Evolutionary conservation across 1,284 basidiomycete genomes (phyloP).

Genomic region (Malassezia sympodialis): DNA sequence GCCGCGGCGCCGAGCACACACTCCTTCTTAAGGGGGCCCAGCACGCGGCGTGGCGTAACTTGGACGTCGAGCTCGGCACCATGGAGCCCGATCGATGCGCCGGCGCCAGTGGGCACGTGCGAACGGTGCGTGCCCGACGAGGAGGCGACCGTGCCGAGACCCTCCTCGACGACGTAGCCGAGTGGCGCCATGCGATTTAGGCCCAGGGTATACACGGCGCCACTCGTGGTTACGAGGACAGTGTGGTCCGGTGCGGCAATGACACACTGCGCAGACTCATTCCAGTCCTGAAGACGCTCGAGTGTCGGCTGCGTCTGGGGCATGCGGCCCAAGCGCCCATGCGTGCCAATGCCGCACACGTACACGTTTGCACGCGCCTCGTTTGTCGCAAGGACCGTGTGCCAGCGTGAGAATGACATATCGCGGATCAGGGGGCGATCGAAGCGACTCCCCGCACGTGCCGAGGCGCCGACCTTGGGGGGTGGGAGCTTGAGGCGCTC

Average conservation of each 20-base stretch:
- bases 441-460: constrained; percentile 29
- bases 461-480: background rate
- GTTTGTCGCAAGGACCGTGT: constrained; percentile 38
- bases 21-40: constrained; percentile 70
- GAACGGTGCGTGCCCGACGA: constrained; percentile 20
- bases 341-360: constrained; percentile 38
- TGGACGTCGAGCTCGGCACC: constrained; percentile 55
- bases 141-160: constrained; percentile 28
- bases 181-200: constrained; percentile 62
- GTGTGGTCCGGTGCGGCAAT: constrained; percentile 92
- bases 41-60: constrained; percentile 63
- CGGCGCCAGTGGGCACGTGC: constrained; percentile 50
- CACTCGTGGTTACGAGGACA: constrained; percentile 65
- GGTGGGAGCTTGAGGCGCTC: constrained; percentile 61
- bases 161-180: constrained; percentile 70
- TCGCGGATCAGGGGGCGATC: constrained; percentile 34
- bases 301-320: constrained; percentile 69
- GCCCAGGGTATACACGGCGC: constrained; percentile 83
- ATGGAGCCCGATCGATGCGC: constrained; percentile 8
- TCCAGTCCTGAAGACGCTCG: constrained; percentile 57
- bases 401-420: constrained; percentile 37
- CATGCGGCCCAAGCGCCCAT: constrained; percentile 57
- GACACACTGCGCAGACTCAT: constrained; percentile 54
- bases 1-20: constrained; percentile 72
- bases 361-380: constrained; percentile 40